Evolutionary conservation across 129 eudicot species (phyloP).

Genomic region (Helianthus tuberosus): DNA sequence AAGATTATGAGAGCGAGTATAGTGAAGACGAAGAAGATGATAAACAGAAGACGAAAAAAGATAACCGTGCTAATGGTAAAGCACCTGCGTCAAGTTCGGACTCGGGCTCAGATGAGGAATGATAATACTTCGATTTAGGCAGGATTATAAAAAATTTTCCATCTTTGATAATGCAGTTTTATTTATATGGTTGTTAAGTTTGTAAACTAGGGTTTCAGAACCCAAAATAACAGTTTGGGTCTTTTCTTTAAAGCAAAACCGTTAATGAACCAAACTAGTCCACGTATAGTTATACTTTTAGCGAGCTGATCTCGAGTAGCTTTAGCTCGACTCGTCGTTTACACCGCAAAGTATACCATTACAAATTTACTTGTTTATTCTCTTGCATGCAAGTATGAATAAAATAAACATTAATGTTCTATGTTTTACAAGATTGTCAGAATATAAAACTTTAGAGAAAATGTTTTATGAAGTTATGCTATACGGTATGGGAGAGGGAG

Average conservation of each 20-base stretch:
- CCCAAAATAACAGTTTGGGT: slow-evolving; percentile 30
- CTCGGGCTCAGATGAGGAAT: slow-evolving; percentile 55
- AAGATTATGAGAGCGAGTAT: slow-evolving; percentile 88
- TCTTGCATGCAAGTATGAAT: no score
- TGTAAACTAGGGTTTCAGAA: slow-evolving; percentile 36
- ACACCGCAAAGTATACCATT: no score
- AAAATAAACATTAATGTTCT: no score
- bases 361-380: no score
- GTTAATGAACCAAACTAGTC: background rate
- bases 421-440: no score
- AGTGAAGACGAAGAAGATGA: slow-evolving; percentile 87
- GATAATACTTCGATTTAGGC: background rate
- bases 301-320: background rate
- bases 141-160: slow-evolving; percentile 25
- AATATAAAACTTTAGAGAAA: no score
- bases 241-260: background rate
- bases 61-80: slow-evolving; percentile 42
- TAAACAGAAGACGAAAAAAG: slow-evolving; percentile 28
- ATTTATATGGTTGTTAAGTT: slow-evolving; percentile 25
- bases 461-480: no score
- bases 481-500: no score
- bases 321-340: no score
- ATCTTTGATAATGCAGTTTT: slow-evolving; percentile 15
- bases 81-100: slow-evolving; percentile 43
- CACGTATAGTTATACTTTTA: background rate